A percentile compares a stretch with the other conserved stretches of the same genome.
These are phyloP conservation scores for Aureobasidium sp. DNA, from an alignment of 2,329 filamentous ascomycete species.

Conservation along the genomic window DNA sequence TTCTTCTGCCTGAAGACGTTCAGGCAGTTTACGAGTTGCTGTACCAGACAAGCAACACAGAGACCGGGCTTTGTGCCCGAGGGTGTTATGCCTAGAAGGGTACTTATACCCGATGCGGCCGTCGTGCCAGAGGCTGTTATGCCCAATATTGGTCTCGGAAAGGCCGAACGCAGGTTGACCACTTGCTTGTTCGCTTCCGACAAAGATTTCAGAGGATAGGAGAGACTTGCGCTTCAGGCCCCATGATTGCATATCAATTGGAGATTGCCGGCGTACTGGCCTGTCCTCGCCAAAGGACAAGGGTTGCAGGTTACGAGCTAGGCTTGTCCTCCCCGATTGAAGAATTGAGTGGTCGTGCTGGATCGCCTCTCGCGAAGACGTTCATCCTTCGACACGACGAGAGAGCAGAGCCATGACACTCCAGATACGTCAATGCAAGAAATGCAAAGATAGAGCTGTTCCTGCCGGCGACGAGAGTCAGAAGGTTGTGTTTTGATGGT, in stretches of 20 bases:
- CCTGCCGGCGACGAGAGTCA: not conserved
- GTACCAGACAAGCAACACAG: not conserved
- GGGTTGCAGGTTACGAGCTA: not conserved
- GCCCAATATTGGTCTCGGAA: not conserved
- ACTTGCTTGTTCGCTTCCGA: not conserved
- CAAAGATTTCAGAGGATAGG: not conserved
- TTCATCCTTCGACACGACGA: not conserved
- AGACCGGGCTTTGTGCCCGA: not conserved
- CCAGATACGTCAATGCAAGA: not conserved
- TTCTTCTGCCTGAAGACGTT: conserved; percentile 1
- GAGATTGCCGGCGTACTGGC: not conserved
- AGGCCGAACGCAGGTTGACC: not conserved
- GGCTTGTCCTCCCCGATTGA: not conserved
- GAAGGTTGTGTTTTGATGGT: not conserved
- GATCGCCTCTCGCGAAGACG: not conserved
- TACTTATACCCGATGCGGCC: not conserved
- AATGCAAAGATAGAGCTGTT: not conserved
- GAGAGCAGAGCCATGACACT: not conserved
- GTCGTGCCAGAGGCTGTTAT: not conserved
- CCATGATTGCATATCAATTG: not conserved
- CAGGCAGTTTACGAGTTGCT: not conserved
- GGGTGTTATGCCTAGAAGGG: not conserved
- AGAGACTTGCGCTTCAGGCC: not conserved
- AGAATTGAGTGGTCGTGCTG: not conserved
- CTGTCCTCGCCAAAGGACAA: not conserved